These are phyloP conservation scores for Didymella segeticola DNA, from an alignment of 2,329 filamentous ascomycete genomes.

Conservation along the genomic window DNA sequence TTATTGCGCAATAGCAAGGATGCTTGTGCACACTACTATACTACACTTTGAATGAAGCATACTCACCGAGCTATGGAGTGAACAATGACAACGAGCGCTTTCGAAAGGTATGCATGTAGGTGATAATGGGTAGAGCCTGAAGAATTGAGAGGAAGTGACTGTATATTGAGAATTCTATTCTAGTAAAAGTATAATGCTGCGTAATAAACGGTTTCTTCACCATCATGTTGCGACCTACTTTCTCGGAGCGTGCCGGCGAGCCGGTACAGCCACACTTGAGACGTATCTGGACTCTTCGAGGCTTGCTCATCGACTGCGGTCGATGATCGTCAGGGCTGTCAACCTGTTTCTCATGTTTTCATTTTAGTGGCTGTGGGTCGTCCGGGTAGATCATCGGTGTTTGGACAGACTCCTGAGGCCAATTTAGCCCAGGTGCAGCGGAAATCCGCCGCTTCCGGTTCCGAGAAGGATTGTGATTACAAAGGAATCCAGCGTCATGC, in stretches of 20 bases:
- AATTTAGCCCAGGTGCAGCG: too few species aligned
- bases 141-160: too few species aligned
- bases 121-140: too few species aligned
- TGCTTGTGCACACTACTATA: neutral
- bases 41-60: too few species aligned
- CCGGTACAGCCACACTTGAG: neutral
- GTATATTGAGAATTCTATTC: too few species aligned
- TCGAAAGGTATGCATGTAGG: neutral
- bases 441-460: neutral
- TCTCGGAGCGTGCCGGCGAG: neutral
- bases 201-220: too few species aligned
- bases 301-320: neutral
- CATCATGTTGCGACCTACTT: too few species aligned
- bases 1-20: neutral
- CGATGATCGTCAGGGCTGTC: constrained; percentile 1
- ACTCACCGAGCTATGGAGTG: neutral
- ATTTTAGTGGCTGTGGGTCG: neutral
- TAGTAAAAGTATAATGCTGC: too few species aligned
- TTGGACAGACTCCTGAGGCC: too few species aligned
- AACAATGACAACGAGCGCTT: neutral
- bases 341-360: neutral
- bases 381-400: constrained; percentile 1
- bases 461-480: neutral
- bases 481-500: too few species aligned
- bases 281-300: neutral